Percentiles rank a stretch among this genome's conserved stretches.
Evolutionary conservation across 1,284 basidiomycete genomes (phyloP).

Genomic region (Pseudozyma sp.): DNA sequence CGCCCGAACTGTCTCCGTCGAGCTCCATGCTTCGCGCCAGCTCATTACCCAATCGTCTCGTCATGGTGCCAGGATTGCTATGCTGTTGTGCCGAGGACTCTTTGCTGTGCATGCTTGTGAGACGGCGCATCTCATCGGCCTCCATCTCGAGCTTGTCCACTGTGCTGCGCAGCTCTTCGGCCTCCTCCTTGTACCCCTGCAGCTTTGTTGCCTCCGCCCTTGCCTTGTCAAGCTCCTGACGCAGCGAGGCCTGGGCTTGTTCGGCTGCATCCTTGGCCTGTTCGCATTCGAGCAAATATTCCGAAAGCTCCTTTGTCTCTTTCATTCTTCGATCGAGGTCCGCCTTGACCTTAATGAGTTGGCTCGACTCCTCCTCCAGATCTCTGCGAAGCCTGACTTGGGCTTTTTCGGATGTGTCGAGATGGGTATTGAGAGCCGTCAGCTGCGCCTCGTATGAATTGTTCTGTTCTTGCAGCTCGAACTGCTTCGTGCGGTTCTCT

Average conservation of each 20-base stretch:
- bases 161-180: conserved; percentile 25
- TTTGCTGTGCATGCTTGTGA: conserved; percentile 36
- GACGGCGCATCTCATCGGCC: conserved; percentile 38
- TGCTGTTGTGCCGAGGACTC: conserved; percentile 65
- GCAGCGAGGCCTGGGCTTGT: conserved; percentile 12
- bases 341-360: conserved; percentile 30
- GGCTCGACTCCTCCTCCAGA: conserved; percentile 42
- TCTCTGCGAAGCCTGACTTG: conserved; percentile 34
- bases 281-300: conserved; percentile 43
- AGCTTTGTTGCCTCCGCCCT: conserved; percentile 27
- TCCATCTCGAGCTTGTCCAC: conserved; percentile 51
- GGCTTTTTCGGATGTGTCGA: conserved; percentile 39
- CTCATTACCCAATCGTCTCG: conserved; percentile 40
- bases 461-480: conserved; percentile 44
- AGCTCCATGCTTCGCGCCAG: conserved; percentile 41
- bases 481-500: conserved; percentile 30
- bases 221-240: conserved; percentile 34
- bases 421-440: conserved; percentile 32
- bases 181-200: conserved; percentile 40
- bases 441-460: conserved; percentile 36
- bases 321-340: conserved; percentile 38
- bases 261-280: conserved; percentile 29
- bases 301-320: conserved; percentile 39
- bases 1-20: conserved; percentile 32
- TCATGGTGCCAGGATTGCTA: conserved; percentile 36